Percentiles rank a stretch among this genome's conserved stretches.
Conservation (phyloP, 2,329 filamentous ascomycete species). For the Paramyrothecium sp. region DNA sequence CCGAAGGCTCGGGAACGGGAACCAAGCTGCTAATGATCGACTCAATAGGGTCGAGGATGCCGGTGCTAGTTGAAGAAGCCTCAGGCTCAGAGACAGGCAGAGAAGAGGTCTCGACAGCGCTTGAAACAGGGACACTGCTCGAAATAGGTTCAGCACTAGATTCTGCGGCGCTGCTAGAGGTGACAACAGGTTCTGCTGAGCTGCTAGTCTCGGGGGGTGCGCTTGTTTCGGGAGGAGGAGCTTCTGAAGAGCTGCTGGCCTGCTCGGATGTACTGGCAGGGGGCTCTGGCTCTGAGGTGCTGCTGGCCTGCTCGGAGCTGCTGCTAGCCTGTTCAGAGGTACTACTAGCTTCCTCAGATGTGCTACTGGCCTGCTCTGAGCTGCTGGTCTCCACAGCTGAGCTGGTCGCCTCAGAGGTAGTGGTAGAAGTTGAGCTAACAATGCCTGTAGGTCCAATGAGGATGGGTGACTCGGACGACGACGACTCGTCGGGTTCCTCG, state of each 20-base stretch:
- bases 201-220: too few relatives aligned
- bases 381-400: not conserved
- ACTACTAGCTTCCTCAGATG: too few relatives aligned
- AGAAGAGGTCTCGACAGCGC: not conserved
- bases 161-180: not conserved
- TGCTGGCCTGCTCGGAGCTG: too few relatives aligned
- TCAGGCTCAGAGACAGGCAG: not conserved
- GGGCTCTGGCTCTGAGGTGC: too few relatives aligned
- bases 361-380: not conserved
- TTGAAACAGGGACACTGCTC: not conserved
- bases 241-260: not conserved
- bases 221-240: too few relatives aligned
- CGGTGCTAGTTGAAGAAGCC: constrained; percentile 6
- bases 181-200: not conserved
- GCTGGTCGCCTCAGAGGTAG: not conserved
- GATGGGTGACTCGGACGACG: constrained; percentile 13
- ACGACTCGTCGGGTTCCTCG: not conserved
- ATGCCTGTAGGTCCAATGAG: constrained; percentile 26
- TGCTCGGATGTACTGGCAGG: too few relatives aligned
- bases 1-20: not conserved
- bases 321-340: too few relatives aligned
- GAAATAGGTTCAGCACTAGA: not conserved
- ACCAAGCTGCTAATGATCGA: constrained; percentile 10
- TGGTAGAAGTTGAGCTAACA: constrained; percentile 7
- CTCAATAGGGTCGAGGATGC: constrained; percentile 16